These are phyloP conservation scores for Houttuynia cordata DNA, from an alignment of 164 flowering plant species.

Conservation along the genomic window DNA sequence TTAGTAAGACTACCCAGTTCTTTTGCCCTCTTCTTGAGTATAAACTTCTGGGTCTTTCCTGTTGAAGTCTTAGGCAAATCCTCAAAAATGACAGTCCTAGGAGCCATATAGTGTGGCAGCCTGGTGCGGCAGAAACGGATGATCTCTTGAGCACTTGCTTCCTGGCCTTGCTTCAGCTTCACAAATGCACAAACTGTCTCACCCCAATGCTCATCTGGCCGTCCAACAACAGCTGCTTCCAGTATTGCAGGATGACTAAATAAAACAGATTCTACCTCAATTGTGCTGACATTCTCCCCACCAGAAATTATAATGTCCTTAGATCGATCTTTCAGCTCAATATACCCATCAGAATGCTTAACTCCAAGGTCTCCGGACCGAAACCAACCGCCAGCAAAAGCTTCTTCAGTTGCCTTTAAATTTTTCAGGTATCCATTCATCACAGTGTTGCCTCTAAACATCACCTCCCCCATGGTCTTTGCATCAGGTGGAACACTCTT, in stretches of 20 bases:
- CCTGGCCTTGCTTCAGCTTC: constrained; percentile 31
- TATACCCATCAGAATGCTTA: constrained; percentile 32
- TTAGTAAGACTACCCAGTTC: constrained; percentile 22
- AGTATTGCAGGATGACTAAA: constrained; percentile 36
- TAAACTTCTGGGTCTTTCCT: constrained; percentile 59
- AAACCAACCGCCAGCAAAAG: constrained; percentile 55
- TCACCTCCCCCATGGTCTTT: constrained; percentile 57
- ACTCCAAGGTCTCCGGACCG: constrained; percentile 50
- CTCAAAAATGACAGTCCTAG: constrained; percentile 34
- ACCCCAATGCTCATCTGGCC: constrained; percentile 27
- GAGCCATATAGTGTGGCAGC: constrained; percentile 48
- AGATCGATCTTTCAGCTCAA: constrained; percentile 48
- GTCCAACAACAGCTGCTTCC: constrained; percentile 67
- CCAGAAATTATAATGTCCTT: constrained; percentile 34
- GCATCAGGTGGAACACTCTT: constrained; percentile 51
- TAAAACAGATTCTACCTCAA: constrained; percentile 53
- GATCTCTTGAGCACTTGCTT: constrained; percentile 26
- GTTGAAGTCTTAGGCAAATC: constrained; percentile 48
- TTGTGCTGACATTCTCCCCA: constrained; percentile 37
- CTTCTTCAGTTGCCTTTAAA: constrained; percentile 29
- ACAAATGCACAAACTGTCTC: constrained; percentile 60
- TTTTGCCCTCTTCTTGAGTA: constrained; percentile 40
- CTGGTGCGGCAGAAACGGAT: constrained; percentile 29
- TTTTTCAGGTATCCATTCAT: constrained; percentile 61
- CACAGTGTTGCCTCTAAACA: constrained; percentile 60